Evolutionary conservation across 2,329 filamentous ascomycete genomes (phyloP), one percentile per base, ranked within the genome.

Genomic region (Stachybotrys chartarum): DNA sequence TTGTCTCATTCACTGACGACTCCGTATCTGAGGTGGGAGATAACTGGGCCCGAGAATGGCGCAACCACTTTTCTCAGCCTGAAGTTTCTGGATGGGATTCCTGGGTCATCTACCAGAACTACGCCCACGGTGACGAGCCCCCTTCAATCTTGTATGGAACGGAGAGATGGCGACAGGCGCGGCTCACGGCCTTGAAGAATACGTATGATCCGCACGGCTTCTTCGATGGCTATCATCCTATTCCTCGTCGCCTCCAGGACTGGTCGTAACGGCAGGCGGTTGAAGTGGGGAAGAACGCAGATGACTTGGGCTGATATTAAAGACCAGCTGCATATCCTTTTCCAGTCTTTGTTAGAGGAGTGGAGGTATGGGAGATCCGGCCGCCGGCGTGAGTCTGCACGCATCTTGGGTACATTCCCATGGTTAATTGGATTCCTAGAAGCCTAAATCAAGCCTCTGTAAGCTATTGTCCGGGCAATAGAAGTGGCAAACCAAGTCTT

Each of bases 111-210:
- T 65, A 82, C 56, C 70, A 80, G 53, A 82, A 83, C 64, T 83
- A 81, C 59, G 79, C 78, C 0, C 72, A 72, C 53, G 78, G 78
- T 1, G 68, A 75, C 8, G 78, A 82, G 66, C 62, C 63, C 1
- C 61, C 66, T 0, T 55, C 66, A 51, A 63, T 67, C 2, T 69
- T 73, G 68, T 83, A 83, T 60, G 79, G 80, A 7, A 67, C 67
- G 53, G 80, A 80, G 53, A 53, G 60, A 45, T 81, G 79, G 77
- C 70, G 80, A 16, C 67, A 77, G 60, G 63, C 73, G 53, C 73
- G 70, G 53, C 66, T 83, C 60, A 66, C 63, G 57, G 60, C 58
- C 8, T 58, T 82, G 62, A 82, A 82, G 72, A 58, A 63, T 31
- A 72, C 73, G 59, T 81, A 78, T 57, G 79, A 82, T 56, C 78